Conservation (phyloP, 176 grass and related monocot species). For the Oryza meyeriana region DNA sequence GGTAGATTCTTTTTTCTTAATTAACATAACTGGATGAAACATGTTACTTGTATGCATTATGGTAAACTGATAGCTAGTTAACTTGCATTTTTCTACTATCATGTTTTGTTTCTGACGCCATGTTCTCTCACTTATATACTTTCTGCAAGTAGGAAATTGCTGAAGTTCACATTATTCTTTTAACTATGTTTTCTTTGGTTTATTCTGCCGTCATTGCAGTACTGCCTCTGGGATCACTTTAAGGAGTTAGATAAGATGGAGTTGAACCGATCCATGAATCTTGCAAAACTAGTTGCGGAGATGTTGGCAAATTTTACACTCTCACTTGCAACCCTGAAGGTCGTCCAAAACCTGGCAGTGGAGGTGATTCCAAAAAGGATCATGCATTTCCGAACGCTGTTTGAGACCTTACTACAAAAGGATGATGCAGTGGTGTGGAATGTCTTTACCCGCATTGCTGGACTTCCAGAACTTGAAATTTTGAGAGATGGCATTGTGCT, state of each 20-base stretch:
- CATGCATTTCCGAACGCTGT: slow-evolving; percentile 74
- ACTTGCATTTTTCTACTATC: background rate
- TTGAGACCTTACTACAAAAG: slow-evolving; percentile 67
- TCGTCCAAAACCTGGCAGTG: slow-evolving; percentile 51
- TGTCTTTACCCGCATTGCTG: slow-evolving; percentile 65
- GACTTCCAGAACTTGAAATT: slow-evolving; percentile 60
- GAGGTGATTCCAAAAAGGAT: slow-evolving; percentile 53
- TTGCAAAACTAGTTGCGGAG: slow-evolving; percentile 73
- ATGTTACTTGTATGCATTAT: background rate
- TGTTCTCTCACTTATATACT: background rate
- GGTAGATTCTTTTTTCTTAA: background rate
- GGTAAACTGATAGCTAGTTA: background rate
- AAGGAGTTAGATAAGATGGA: slow-evolving; percentile 88
- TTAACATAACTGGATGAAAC: background rate
- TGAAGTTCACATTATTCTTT: background rate
- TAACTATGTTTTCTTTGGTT: slow-evolving; percentile 24
- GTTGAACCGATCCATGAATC: slow-evolving; percentile 65
- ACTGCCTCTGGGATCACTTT: slow-evolving; percentile 90
- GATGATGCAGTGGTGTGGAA: slow-evolving; percentile 71
- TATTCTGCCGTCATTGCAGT: slow-evolving; percentile 43
- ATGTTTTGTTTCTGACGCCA: background rate
- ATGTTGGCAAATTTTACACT: slow-evolving; percentile 72
- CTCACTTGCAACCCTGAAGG: slow-evolving; percentile 69
- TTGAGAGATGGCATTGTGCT: slow-evolving; percentile 55
- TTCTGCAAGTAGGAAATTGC: background rate